These are phyloP conservation scores for Capillidium heterosporum DNA, from an alignment of 371 early-diverging fungal species.

Conservation along the genomic window DNA sequence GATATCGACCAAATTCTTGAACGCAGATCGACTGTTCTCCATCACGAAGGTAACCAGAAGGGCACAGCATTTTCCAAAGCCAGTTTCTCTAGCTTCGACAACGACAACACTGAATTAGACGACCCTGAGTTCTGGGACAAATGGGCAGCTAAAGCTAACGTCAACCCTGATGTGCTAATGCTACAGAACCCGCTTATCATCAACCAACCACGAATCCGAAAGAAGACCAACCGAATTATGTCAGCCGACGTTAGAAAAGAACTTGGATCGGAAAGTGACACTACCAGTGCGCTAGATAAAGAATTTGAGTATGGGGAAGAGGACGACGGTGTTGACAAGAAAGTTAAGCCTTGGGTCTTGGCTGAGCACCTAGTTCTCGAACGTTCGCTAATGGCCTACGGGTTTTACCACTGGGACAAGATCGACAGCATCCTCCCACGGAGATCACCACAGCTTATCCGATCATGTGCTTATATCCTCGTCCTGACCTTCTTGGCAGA, in stretches of 20 bases:
- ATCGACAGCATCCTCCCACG: conserved; percentile 34
- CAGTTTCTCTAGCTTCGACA: conserved; percentile 52
- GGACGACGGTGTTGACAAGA: conserved; percentile 6
- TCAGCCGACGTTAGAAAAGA: conserved; percentile 7
- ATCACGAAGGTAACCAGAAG: conserved; percentile 52
- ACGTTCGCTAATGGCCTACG: conserved; percentile 65
- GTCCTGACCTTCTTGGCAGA: conserved; percentile 12
- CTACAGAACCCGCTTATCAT: conserved; percentile 39
- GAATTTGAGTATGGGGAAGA: conserved; percentile 11
- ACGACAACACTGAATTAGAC: conserved; percentile 61
- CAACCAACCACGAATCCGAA: conserved; percentile 41
- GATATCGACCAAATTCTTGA: conserved; percentile 93
- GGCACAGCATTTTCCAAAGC: conserved; percentile 90
- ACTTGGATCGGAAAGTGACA: conserved; percentile 13
- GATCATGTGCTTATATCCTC: conserved; percentile 20
- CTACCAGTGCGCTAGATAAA: neutral
- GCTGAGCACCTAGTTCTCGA: conserved; percentile 46
- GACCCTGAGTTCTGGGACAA: conserved; percentile 98
- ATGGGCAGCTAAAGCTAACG: conserved; percentile 64
- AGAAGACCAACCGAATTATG: conserved; percentile 34
- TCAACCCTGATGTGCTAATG: conserved; percentile 34
- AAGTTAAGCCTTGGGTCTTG: conserved; percentile 46
- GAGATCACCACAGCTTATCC: conserved; percentile 33
- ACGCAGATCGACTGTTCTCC: conserved; percentile 72
- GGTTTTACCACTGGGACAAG: conserved; percentile 56